phyloP scores from a whole-genome alignment of 164 flowering plant genomes.

The Euptelea pleiosperma region DNA sequence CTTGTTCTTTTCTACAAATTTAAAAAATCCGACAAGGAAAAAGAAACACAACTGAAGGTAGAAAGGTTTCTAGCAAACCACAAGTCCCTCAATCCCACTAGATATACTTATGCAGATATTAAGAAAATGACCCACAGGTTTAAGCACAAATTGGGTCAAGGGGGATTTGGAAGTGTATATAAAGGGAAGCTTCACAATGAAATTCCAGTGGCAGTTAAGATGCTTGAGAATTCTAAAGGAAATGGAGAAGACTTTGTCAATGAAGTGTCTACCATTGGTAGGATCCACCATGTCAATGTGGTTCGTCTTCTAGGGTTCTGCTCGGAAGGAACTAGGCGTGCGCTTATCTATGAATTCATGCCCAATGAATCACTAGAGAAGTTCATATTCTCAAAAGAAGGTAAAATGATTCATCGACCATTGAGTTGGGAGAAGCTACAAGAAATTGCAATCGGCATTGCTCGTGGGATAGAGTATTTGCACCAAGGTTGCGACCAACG shows the following conservation, averaged over 20 bases:
- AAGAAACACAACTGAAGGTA: not conserved
- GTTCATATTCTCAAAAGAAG: slow-evolving; percentile 3
- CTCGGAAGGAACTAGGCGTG: slow-evolving; percentile 3
- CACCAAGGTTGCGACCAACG: too few relatives aligned
- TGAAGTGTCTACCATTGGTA: slow-evolving; percentile 12
- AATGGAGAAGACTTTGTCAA: slow-evolving; percentile 12
- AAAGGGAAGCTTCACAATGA: too few relatives aligned
- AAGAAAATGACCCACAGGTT: too few relatives aligned
- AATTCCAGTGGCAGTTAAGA: too few relatives aligned
- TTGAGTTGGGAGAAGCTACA: too few relatives aligned
- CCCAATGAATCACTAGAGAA: slow-evolving; percentile 15
- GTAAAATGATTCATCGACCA: not conserved
- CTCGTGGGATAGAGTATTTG: slow-evolving; percentile 9
- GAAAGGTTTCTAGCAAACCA: too few relatives aligned
- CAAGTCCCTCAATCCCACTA: too few relatives aligned
- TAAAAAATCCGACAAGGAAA: not conserved
- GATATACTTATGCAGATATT: too few relatives aligned
- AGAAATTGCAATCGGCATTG: slow-evolving; percentile 7
- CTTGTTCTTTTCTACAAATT: not conserved
- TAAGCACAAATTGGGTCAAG: too few relatives aligned
- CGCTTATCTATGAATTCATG: slow-evolving; percentile 13
- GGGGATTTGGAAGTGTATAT: too few relatives aligned
- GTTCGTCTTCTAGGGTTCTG: slow-evolving; percentile 15
- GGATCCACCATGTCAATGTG: slow-evolving; percentile 14
- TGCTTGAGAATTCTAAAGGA: not conserved